phyloP scores from a whole-genome alignment of 2,329 filamentous ascomycete genomes.

The Fusarium incarnatum region DNA sequence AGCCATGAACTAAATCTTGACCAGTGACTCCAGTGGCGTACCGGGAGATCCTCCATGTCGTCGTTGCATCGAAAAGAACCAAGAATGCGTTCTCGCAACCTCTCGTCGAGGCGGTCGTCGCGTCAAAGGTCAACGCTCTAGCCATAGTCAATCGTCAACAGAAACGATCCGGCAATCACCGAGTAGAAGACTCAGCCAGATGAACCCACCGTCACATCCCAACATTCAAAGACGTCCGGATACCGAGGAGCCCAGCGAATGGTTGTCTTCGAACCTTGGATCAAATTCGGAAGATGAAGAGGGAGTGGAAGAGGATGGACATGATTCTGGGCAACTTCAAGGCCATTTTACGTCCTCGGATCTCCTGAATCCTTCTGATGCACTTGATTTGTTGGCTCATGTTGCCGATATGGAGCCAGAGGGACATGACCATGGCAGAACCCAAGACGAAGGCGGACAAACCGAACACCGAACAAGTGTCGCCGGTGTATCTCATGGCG shows the following conservation, averaged over 20 bases:
- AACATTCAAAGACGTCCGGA: background rate
- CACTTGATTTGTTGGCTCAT: slow-evolving; percentile 55
- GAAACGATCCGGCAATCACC: background rate
- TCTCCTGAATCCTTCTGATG: slow-evolving; percentile 57
- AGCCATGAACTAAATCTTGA: background rate
- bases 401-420: slow-evolving; percentile 54
- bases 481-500: background rate
- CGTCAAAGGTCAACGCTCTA: slow-evolving; percentile 44
- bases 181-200: background rate
- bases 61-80: slow-evolving; percentile 53
- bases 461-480: background rate
- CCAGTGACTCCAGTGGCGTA: slow-evolving; percentile 50
- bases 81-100: slow-evolving; percentile 56
- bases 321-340: slow-evolving; percentile 44
- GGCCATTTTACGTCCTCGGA: slow-evolving; percentile 56
- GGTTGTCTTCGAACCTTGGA: slow-evolving; percentile 29
- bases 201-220: background rate
- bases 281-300: slow-evolving; percentile 23
- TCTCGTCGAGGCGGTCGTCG: slow-evolving; percentile 55
- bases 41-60: slow-evolving; percentile 54
- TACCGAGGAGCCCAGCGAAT: slow-evolving; percentile 27
- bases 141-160: background rate
- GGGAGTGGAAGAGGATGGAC: slow-evolving; percentile 8
- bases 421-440: slow-evolving; percentile 31
- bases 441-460: background rate